These are phyloP conservation scores for Termitomyces sp. DNA, from an alignment of 768 basidiomycete species.

Conservation along the genomic window DNA sequence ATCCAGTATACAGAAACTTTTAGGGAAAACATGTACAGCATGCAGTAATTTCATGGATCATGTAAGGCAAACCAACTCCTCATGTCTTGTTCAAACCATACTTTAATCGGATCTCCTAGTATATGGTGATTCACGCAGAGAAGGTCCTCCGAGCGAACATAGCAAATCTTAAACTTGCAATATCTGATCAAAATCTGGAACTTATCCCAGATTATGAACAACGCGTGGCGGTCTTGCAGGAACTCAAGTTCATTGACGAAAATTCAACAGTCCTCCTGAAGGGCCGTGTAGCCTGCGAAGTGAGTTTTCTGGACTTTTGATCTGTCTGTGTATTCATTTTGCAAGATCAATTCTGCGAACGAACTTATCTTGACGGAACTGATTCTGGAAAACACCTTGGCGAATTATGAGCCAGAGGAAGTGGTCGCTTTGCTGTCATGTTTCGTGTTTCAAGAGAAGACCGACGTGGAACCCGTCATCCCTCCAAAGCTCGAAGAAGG, in stretches of 20 bases:
- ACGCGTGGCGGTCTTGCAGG: constrained; percentile 83
- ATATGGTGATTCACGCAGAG: constrained; percentile 66
- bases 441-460: constrained; percentile 99
- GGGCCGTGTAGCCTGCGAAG: constrained; percentile 97
- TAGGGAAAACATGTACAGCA: constrained; percentile 40
- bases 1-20: constrained; percentile 37
- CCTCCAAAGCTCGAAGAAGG: constrained; percentile 79
- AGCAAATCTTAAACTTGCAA: constrained; percentile 69
- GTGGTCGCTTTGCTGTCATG: constrained; percentile 93
- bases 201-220: constrained; percentile 97
- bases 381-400: constrained; percentile 92
- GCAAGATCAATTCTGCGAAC: constrained; percentile 95
- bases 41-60: constrained; percentile 73
- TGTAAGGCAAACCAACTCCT: constrained; percentile 42
- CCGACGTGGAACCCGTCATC: constrained; percentile 80
- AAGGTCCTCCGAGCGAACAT: constrained; percentile 73
- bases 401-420: constrained; percentile 89
- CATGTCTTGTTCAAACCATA: not conserved
- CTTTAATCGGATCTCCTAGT: constrained; percentile 42
- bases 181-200: constrained; percentile 96
- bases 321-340: not conserved
- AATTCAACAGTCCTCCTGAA: constrained; percentile 94
- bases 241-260: constrained; percentile 90
- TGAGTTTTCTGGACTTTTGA: constrained; percentile 23
- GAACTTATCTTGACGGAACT: constrained; percentile 96